Percentiles rank a stretch among this genome's conserved stretches.
phyloP scores from a whole-genome alignment of 139 green algal genomes.

The Chlorella sp. region DNA sequence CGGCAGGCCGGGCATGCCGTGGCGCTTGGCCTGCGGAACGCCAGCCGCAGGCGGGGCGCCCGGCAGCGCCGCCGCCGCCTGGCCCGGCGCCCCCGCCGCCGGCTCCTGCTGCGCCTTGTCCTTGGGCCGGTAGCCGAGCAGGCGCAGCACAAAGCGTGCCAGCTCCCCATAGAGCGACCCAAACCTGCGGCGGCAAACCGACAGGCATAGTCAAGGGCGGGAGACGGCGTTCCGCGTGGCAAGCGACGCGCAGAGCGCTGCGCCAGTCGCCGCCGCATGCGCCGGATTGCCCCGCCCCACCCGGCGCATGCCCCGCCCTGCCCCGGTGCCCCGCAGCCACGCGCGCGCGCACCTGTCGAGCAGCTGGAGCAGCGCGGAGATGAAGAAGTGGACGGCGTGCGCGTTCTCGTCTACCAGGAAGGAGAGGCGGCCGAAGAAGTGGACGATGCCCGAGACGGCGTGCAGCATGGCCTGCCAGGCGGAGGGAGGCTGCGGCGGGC shows the following conservation, averaged over 20 bases:
- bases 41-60: no score
- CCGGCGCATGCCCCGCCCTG: no score
- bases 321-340: no score
- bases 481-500: conserved; percentile 40
- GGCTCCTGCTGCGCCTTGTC: conserved; percentile 5
- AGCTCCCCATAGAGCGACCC: conserved; percentile 95
- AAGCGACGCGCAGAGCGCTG: no score
- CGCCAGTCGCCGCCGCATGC: no score
- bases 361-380: conserved; percentile 92
- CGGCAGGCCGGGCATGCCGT: no score
- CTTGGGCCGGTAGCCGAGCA: conserved; percentile 71
- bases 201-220: background rate
- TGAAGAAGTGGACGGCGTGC: conserved; percentile 98
- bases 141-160: conserved; percentile 88
- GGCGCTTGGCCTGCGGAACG: no score
- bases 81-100: background rate
- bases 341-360: conserved; percentile 75
- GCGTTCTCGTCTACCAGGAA: conserved; percentile 99
- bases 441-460: conserved; percentile 67
- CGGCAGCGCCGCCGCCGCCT: no score
- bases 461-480: conserved; percentile 78
- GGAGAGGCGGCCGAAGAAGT: conserved; percentile 94
- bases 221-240: no score
- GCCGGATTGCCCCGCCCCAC: no score
- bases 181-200: conserved; percentile 42